These are phyloP conservation scores for Thuidium tamariscinum DNA, from an alignment of 225 moss, liverwort and hornwort species.

Conservation along the genomic window DNA sequence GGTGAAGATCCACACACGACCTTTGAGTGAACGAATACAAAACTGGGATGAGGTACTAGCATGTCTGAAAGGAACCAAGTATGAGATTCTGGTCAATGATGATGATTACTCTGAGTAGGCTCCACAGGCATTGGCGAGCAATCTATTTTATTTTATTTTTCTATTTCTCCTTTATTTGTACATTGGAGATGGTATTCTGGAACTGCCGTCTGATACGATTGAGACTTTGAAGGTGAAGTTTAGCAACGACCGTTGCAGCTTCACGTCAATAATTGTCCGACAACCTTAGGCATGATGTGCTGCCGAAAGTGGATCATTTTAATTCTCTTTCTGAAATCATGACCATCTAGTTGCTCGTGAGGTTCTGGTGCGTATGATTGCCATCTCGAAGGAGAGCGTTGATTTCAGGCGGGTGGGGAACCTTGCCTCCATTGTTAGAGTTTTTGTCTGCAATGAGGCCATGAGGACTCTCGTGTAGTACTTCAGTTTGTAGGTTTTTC, in stretches of 20 bases:
- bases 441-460: not conserved
- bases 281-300: not conserved
- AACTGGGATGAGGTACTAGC: constrained; percentile 81
- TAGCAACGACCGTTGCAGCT: not conserved
- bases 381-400: not conserved
- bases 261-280: not conserved
- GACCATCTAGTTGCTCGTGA: not conserved
- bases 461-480: not conserved
- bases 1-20: constrained; percentile 88
- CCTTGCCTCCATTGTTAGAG: not conserved
- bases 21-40: constrained; percentile 66
- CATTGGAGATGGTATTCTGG: not conserved
- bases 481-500: not conserved
- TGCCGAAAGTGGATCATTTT: not conserved
- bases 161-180: not conserved
- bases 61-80: constrained; percentile 62
- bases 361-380: not conserved
- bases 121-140: not conserved
- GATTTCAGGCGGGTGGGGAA: not conserved
- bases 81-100: constrained; percentile 47
- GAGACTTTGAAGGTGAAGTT: not conserved
- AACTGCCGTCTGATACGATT: not conserved
- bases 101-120: constrained; percentile 28
- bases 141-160: not conserved
- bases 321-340: not conserved